Evolutionary conservation across 768 basidiomycete species (phyloP).

Genomic region (Lentinula guzmanii): DNA sequence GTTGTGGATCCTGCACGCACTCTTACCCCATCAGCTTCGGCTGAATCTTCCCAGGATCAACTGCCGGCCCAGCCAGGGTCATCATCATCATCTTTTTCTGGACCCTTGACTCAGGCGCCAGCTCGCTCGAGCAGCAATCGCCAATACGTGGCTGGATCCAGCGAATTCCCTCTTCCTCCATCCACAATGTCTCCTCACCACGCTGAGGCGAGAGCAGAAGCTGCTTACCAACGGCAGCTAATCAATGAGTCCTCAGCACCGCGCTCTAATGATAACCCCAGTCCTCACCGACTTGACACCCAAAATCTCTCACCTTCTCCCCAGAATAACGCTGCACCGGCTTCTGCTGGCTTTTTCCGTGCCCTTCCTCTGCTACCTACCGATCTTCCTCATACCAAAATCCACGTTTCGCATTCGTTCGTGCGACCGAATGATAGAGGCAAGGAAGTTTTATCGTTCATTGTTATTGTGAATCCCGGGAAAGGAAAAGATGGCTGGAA

Average conservation of each 20-base stretch:
- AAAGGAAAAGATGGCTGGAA: conserved; percentile 70
- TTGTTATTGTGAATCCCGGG: conserved; percentile 69
- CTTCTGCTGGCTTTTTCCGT: conserved; percentile 47
- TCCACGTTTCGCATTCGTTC: conserved; percentile 72
- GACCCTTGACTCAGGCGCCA: conserved; percentile 6
- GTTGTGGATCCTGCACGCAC: neutral
- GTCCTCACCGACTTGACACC: conserved; percentile 1
- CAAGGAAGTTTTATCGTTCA: conserved; percentile 88
- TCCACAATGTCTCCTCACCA: conserved; percentile 21
- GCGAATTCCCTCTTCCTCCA: conserved; percentile 46
- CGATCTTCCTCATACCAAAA: conserved; percentile 69
- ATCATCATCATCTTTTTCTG: neutral
- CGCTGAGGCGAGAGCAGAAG: conserved; percentile 13
- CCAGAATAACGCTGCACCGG: conserved; percentile 6
- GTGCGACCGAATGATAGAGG: conserved; percentile 87
- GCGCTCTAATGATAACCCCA: neutral
- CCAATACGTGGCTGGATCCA: conserved; percentile 33
- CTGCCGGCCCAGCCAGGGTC: neutral
- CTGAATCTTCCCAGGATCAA: conserved; percentile 5
- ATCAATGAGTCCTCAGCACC: neutral
- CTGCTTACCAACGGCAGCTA: conserved; percentile 5
- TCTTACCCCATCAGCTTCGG: neutral
- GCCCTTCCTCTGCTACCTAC: conserved; percentile 62
- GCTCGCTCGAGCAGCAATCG: conserved; percentile 19
- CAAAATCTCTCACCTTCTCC: neutral